Percentiles rank a stretch among this genome's conserved stretches.
Conservation (phyloP, 2,329 filamentous ascomycete genomes). For the Cercospora sp. region DNA sequence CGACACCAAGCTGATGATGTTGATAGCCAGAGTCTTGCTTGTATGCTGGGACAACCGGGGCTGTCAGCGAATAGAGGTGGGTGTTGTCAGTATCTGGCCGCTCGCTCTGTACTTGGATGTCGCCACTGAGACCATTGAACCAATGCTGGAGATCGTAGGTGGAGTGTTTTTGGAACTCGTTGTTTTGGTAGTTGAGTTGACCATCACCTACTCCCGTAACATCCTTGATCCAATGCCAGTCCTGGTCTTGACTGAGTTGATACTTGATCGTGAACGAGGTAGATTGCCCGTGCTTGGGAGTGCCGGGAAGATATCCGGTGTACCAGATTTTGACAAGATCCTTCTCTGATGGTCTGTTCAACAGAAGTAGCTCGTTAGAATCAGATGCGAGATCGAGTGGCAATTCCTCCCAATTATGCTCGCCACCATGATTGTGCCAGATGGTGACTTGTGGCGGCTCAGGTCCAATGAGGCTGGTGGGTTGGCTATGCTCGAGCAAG, state of each 20-base stretch:
- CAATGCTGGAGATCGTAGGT: constrained; percentile 54
- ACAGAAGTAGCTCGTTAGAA: constrained; percentile 31
- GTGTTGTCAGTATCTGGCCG: constrained; percentile 68
- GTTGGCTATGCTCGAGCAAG: constrained; percentile 43
- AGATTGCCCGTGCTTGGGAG: constrained; percentile 48
- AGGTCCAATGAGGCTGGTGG: constrained; percentile 41
- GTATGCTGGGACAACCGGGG: constrained; percentile 56
- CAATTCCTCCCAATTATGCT: constrained; percentile 60
- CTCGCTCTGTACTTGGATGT: constrained; percentile 56
- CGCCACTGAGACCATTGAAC: constrained; percentile 59
- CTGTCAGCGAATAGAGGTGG: constrained; percentile 67
- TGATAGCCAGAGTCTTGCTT: constrained; percentile 60
- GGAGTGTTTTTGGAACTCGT: constrained; percentile 34
- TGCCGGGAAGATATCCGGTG: constrained; percentile 48
- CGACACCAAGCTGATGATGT: constrained; percentile 61
- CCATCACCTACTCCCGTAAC: constrained; percentile 65
- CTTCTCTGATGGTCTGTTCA: constrained; percentile 24
- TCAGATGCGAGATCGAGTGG: constrained; percentile 50
- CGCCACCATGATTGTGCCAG: constrained; percentile 66
- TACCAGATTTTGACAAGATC: constrained; percentile 54
- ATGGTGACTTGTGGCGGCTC: constrained; percentile 71
- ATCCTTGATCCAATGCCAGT: constrained; percentile 72
- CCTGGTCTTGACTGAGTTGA: constrained; percentile 51
- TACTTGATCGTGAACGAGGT: constrained; percentile 72
- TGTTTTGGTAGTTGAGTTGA: constrained; percentile 54